Base-by-base conservation (phyloP, 495 filamentous ascomycete genomes). In the Clavariopsis aquatica region DNA sequence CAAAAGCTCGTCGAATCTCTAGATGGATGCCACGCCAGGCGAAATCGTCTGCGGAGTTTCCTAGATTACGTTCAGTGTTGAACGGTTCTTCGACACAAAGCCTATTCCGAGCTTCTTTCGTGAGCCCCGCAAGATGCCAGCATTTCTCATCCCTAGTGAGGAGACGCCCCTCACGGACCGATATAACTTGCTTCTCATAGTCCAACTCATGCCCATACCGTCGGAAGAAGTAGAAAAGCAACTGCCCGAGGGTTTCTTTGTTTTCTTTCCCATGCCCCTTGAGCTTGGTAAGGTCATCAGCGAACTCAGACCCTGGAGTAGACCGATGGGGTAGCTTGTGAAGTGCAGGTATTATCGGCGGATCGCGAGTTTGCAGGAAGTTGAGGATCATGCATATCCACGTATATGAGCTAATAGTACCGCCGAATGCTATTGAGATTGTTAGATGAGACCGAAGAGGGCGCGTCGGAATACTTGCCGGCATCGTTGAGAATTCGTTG, bases 371-470 rank as follows among this genome's bases (percentile, higher is more conserved):
- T 76, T 98, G 94, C 31, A 98, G 82, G 74, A 98, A 98, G 64
- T 92, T 94, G 69, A 98, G 88, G 66, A 98, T 96, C 84, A 98
- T 85, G 78, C 94, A 98, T 74, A 96, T 97, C 94, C 94, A 98
- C n/a, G 94, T 96, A 72, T 98, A 98, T 10, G 95, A 98, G 75
- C 94, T 97, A 24, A 98, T 79, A 7, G 94, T 98, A 46, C 92
- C 95, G 59, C 95, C 94, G 70, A 93, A 86, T 38, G 89, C 93
- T 96, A 52, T 26, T 23, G 52, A 31, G 58, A 34, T 26, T 13
- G 57, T 31, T 66, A 58, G 24, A 43, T 43, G 38, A 43, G 38
- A 43, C 12, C 8, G 7, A 20, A 47, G 6, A 9, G 23, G 20
- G 49, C 8, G 8, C 2, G 28, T 43, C 13, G 19, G 57, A 29